phyloP scores from a whole-genome alignment of 345 rosid species.

The Citrus trifoliata region DNA sequence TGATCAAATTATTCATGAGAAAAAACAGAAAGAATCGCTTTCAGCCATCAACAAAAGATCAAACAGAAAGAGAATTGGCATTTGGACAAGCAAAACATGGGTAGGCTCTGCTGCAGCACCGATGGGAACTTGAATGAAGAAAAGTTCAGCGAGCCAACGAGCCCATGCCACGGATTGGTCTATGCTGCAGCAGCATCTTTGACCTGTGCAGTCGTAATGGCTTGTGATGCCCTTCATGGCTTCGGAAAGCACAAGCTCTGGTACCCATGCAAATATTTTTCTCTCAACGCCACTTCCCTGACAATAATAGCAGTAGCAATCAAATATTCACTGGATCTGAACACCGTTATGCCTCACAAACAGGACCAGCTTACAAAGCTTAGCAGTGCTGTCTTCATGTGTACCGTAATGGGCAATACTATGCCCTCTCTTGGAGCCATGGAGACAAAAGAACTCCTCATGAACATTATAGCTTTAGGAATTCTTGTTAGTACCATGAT shows the following conservation, averaged over 20 bases:
- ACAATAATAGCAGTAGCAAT: slow-evolving; percentile 61
- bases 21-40: no score
- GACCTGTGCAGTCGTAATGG: slow-evolving; percentile 70
- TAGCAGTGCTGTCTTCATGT: slow-evolving; percentile 68
- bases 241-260: slow-evolving; percentile 56
- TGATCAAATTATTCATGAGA: no score
- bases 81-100: slow-evolving; percentile 25
- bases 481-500: slow-evolving; percentile 62
- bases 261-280: slow-evolving; percentile 68
- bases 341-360: slow-evolving; percentile 79
- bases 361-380: slow-evolving; percentile 86
- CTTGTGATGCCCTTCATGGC: slow-evolving; percentile 55
- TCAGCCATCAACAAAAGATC: background rate
- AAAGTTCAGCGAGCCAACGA: slow-evolving; percentile 56
- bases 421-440: slow-evolving; percentile 85
- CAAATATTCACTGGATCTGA: slow-evolving; percentile 83
- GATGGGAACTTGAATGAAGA: slow-evolving; percentile 59
- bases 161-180: slow-evolving; percentile 87
- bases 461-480: slow-evolving; percentile 61
- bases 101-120: slow-evolving; percentile 51
- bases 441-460: slow-evolving; percentile 49
- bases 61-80: background rate
- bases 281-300: slow-evolving; percentile 76
- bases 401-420: slow-evolving; percentile 73
- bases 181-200: slow-evolving; percentile 75